phyloP scores from a whole-genome alignment of 2,329 filamentous ascomycete species.

The Camillea tinctor region DNA sequence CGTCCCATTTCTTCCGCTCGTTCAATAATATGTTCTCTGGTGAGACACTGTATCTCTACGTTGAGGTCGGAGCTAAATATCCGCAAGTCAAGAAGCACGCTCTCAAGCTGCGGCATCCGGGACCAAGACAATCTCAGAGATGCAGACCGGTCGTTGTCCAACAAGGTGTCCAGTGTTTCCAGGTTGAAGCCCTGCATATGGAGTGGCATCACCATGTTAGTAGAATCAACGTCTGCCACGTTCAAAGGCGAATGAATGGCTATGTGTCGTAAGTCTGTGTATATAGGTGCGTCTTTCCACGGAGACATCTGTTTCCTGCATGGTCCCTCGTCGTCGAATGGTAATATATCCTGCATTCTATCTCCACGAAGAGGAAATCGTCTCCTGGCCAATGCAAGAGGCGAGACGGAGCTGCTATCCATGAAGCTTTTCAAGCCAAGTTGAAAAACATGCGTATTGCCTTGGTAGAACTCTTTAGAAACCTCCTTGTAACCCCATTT shows the following conservation, averaged over 20 bases:
- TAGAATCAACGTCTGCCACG: constrained; percentile 12
- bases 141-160: constrained; percentile 22
- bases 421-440: constrained; percentile 7
- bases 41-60: constrained; percentile 19
- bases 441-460: constrained; percentile 22
- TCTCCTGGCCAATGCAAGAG: not conserved
- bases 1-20: constrained; percentile 24
- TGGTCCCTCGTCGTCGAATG: constrained; percentile 24
- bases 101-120: constrained; percentile 25
- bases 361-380: constrained; percentile 17
- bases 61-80: constrained; percentile 26
- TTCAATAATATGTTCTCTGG: constrained; percentile 15
- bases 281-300: constrained; percentile 3
- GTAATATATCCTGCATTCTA: constrained; percentile 15
- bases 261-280: constrained; percentile 21
- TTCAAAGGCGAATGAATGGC: constrained; percentile 22
- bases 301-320: constrained; percentile 5
- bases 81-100: constrained; percentile 26
- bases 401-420: not conserved
- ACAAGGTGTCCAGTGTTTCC: constrained; percentile 9
- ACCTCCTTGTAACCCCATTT: constrained; percentile 12
- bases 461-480: constrained; percentile 10
- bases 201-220: not conserved
- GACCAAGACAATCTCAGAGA: constrained; percentile 28
- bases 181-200: constrained; percentile 1